Percentiles rank a stretch among this genome's conserved stretches.
These are phyloP conservation scores for Myxozyma monticola DNA, from an alignment of 805 yeast species.

Conservation along the genomic window DNA sequence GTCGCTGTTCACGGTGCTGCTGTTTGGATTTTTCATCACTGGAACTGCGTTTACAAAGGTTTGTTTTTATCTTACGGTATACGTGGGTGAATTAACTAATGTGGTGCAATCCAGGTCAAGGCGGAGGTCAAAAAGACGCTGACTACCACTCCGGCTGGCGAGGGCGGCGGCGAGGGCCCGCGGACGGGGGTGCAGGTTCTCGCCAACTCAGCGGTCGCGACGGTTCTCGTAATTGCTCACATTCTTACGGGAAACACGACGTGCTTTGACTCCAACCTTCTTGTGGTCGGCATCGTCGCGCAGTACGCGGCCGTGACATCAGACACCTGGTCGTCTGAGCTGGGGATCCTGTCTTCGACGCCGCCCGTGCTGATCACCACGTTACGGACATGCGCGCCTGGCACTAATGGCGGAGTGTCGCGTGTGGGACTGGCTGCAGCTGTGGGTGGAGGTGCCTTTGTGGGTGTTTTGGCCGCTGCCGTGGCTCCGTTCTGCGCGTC, in stretches of 20 bases:
- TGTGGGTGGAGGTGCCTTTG: conserved; percentile 40
- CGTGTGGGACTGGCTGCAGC: conserved; percentile 43
- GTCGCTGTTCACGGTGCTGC: conserved; percentile 39
- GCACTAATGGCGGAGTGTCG: conserved; percentile 51
- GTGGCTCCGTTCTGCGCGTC: conserved; percentile 32
- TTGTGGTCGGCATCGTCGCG: conserved; percentile 37
- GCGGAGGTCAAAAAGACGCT: conserved; percentile 40
- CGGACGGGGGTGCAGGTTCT: conserved; percentile 47
- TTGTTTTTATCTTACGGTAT: not conserved
- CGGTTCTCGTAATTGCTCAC: conserved; percentile 39
- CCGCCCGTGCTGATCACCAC: conserved; percentile 46
- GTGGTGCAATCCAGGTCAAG: conserved; percentile 33
- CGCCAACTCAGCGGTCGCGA: conserved; percentile 45
- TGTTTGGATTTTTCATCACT: conserved; percentile 43
- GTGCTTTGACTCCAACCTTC: conserved; percentile 9
- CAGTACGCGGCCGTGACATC: conserved; percentile 50
- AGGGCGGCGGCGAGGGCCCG: conserved; percentile 36
- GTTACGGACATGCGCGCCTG: conserved; percentile 46
- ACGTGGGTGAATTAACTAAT: too few relatives aligned
- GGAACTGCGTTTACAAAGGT: conserved; percentile 44
- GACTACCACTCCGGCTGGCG: conserved; percentile 35
- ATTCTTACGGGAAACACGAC: conserved; percentile 1
- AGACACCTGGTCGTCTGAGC: conserved; percentile 51
- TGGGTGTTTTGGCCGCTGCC: conserved; percentile 38
- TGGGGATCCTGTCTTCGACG: conserved; percentile 45